Conservation (phyloP, 495 filamentous ascomycete genomes). For the Beverwykella pulmonaria region DNA sequence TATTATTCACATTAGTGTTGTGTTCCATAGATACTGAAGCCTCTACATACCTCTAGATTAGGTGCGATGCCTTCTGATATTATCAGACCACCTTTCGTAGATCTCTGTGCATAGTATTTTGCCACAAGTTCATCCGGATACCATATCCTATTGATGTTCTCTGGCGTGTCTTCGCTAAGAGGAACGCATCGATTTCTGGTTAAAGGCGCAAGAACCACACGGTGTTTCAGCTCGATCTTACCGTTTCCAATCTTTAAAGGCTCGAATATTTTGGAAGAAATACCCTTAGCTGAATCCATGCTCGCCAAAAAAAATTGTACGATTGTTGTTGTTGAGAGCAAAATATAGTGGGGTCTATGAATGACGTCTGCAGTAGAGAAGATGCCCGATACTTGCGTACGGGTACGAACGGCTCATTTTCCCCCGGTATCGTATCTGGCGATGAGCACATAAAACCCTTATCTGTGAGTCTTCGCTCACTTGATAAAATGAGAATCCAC, state of each 20-base stretch:
- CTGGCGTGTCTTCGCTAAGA: conserved; percentile 17
- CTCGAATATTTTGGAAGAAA: conserved; percentile 22
- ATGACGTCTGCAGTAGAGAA: not conserved
- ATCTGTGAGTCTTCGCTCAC: not conserved
- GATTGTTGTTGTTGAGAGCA: not conserved
- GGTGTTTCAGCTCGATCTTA: conserved; percentile 27
- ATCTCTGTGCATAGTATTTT: conserved; percentile 60
- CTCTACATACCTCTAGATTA: conserved; percentile 48
- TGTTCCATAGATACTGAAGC: not conserved
- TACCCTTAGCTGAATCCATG: not conserved
- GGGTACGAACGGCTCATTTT: no score
- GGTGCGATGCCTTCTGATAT: conserved; percentile 60
- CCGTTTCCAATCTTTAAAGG: conserved; percentile 30
- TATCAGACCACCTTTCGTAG: conserved; percentile 57
- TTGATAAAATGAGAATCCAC: not conserved
- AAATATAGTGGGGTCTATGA: not conserved
- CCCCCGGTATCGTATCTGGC: not conserved
- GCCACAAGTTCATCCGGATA: conserved; percentile 52
- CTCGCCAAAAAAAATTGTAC: not conserved
- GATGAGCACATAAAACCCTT: not conserved
- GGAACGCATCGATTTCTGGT: conserved; percentile 32
- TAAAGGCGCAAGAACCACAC: conserved; percentile 31
- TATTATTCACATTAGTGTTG: conserved; percentile 10
- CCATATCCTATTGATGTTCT: conserved; percentile 52
- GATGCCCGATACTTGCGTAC: not conserved